Evolutionary conservation across 2,329 filamentous ascomycete species (phyloP), one percentile per base, ranked within the genome.

Genomic region (Epichloe hybrida): DNA sequence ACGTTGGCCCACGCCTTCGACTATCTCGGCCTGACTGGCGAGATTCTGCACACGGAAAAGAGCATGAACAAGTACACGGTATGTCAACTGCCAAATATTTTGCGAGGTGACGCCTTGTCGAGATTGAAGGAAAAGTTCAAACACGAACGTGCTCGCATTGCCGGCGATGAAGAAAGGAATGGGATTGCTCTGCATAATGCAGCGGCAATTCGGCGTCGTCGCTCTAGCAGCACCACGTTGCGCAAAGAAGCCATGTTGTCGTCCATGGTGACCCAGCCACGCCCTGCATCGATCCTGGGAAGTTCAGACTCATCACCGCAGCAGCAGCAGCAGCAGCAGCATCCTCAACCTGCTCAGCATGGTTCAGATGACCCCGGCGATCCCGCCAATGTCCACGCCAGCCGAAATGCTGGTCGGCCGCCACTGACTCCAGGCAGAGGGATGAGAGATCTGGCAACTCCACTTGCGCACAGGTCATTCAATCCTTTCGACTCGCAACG

Each of bases 151-250:
- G 89, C 96, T 60, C 81, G 89, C 9, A 80, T 89, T 20, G 85
- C 84, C 2, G 78, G 81, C 2, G 88, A 93, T 59, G 88, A 96
- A 53, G 80, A 84, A 17, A 62, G 61, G 2, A 97, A 97, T 67
- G 94, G 93, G 0, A 97, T 98, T 58, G 93, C 94, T 5, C 72
- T 98, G 39, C 93, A 98, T 64, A 98, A 97, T 59, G 79, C 82
- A 61, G 64, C 77, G 64, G 69, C 73, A 11, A 76, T 79, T 47
- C 79, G 81, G 44, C 79, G 84, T 50, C 79, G 85, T 52, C 79
- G 84, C 51, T 88, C 89, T 1, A 87, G 80, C 0, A 87, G 80
- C 50, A 83, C 83, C 43, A 81, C 79, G 31, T 69, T 96, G 21
- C 77, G 88, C 49, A 91, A 89, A 64, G 90, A 95, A 56, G 86